A percentile compares a stretch with the other conserved stretches of the same genome.
phyloP scores from a whole-genome alignment of 2,329 filamentous ascomycete genomes.

The Dactylellina cionopaga region DNA sequence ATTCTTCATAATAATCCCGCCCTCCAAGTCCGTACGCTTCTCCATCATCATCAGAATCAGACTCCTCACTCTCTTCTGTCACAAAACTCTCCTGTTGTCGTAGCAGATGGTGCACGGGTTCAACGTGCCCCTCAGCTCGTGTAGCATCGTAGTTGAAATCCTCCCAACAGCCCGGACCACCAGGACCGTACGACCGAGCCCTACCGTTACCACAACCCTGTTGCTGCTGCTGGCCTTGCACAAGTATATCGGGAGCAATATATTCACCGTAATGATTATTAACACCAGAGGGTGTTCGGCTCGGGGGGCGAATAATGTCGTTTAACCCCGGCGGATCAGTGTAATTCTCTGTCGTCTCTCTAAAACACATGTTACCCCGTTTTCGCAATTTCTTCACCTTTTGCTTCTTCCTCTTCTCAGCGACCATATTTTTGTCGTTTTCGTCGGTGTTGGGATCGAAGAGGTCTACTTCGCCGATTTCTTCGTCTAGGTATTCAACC shows the following conservation, averaged over 20 bases:
- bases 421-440: background rate
- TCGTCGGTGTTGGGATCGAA: background rate
- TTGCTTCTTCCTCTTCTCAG: background rate
- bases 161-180: too few relatives aligned
- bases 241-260: too few relatives aligned
- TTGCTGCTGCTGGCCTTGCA: too few relatives aligned
- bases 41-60: background rate
- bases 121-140: too few relatives aligned
- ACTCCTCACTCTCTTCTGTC: background rate
- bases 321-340: background rate
- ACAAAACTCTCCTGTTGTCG: background rate
- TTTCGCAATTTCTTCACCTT: background rate
- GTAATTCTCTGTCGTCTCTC: background rate
- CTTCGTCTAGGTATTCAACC: too few relatives aligned
- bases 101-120: too few relatives aligned
- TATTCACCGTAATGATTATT: conserved; percentile 10
- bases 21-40: background rate
- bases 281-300: background rate
- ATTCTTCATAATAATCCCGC: background rate
- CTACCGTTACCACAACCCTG: too few relatives aligned
- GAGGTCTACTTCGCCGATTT: background rate
- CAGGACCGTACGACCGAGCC: too few relatives aligned
- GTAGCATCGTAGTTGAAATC: too few relatives aligned
- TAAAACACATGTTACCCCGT: conserved; percentile 8
- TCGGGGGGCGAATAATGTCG: background rate